phyloP scores from a whole-genome alignment of 2,329 filamentous ascomycete species.

The Chrysosporium queenslandicum region DNA sequence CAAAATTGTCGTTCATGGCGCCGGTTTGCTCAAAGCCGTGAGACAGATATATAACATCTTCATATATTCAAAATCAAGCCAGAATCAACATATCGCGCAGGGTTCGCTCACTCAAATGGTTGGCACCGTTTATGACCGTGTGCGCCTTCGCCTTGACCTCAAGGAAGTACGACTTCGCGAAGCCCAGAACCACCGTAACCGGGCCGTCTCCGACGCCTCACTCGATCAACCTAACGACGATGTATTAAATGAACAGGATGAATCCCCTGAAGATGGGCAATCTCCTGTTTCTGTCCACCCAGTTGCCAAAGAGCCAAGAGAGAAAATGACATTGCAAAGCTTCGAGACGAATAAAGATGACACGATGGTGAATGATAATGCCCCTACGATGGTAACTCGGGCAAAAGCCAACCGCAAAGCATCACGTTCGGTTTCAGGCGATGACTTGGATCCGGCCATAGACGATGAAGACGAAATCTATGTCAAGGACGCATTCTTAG shows the following conservation, averaged over 20 bases:
- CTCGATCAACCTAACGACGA: slow-evolving; percentile 31
- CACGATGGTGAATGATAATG: slow-evolving; percentile 55
- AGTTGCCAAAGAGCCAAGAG: slow-evolving; percentile 44
- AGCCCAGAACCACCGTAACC: slow-evolving; percentile 26
- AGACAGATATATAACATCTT: slow-evolving; percentile 99
- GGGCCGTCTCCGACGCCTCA: slow-evolving; percentile 29
- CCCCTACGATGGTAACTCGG: slow-evolving; percentile 56
- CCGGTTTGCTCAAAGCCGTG: slow-evolving; percentile 89
- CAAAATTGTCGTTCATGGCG: slow-evolving; percentile 96
- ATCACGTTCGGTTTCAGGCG: slow-evolving; percentile 37
- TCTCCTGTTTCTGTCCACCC: slow-evolving; percentile 32
- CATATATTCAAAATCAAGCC: slow-evolving; percentile 80
- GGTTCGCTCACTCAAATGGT: slow-evolving; percentile 98
- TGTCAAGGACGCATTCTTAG: slow-evolving; percentile 90
- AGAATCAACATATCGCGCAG: slow-evolving; percentile 95
- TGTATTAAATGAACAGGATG: slow-evolving; percentile 41
- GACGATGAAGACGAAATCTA: slow-evolving; percentile 87
- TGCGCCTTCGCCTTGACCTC: slow-evolving; percentile 73
- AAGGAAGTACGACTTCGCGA: slow-evolving; percentile 63
- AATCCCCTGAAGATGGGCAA: slow-evolving; percentile 34
- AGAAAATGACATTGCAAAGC: slow-evolving; percentile 57
- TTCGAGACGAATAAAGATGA: slow-evolving; percentile 62
- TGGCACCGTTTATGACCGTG: slow-evolving; percentile 91
- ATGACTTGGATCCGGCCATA: slow-evolving; percentile 31
- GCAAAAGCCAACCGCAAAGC: slow-evolving; percentile 41